Conservation (phyloP, 2,329 filamentous ascomycete genomes). For the Colletotrichum musicola region DNA sequence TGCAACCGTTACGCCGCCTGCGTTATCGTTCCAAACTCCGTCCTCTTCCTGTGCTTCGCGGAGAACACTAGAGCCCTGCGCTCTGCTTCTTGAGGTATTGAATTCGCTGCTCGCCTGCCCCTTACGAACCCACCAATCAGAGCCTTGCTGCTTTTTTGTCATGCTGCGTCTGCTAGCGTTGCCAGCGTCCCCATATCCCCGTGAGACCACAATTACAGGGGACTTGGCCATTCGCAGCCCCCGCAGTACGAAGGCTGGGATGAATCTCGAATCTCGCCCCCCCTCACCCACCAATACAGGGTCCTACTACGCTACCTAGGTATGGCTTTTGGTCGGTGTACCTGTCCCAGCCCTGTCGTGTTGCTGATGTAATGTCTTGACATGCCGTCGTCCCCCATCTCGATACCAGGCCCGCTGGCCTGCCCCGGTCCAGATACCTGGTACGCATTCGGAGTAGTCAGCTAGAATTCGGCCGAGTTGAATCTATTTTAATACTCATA, state of each 20-base stretch:
- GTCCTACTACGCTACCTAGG: background rate
- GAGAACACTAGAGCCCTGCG: background rate
- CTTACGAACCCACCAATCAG: slow-evolving; percentile 27
- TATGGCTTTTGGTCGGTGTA: slow-evolving; percentile 1
- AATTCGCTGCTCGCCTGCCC: background rate
- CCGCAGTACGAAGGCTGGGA: slow-evolving; percentile 21
- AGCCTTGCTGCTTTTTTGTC: slow-evolving; percentile 15
- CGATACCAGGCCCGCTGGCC: background rate
- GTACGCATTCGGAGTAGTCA: background rate
- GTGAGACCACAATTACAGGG: slow-evolving; percentile 11
- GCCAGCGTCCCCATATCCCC: slow-evolving; percentile 17
- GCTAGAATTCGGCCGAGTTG: background rate
- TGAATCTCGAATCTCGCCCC: background rate
- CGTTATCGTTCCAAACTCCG: background rate
- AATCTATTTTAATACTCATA: slow-evolving; percentile 27
- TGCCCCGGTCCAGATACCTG: slow-evolving; percentile 16
- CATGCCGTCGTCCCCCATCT: background rate
- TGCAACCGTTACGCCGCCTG: background rate
- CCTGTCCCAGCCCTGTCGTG: background rate
- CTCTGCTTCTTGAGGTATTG: background rate
- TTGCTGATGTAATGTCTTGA: slow-evolving; percentile 13
- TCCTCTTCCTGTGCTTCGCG: background rate
- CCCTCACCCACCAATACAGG: background rate
- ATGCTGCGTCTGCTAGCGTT: slow-evolving; percentile 30
- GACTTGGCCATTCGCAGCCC: slow-evolving; percentile 3